These are phyloP conservation scores for Raphanus sativus DNA, from an alignment of 345 rosid species.

Conservation along the genomic window DNA sequence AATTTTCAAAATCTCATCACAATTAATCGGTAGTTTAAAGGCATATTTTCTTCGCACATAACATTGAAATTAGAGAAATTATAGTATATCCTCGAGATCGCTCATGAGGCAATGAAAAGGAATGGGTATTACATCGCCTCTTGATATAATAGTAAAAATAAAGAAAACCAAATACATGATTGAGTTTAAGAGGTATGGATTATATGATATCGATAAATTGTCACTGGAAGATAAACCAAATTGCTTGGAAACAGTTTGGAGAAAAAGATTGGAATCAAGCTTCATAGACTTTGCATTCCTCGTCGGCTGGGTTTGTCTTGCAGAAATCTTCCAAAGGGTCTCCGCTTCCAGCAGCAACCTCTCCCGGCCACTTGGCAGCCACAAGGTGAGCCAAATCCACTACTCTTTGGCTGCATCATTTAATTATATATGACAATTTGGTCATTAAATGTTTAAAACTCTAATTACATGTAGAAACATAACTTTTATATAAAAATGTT, in stretches of 20 bases:
- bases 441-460: neutral
- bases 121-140: neutral
- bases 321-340: slow-evolving; percentile 96
- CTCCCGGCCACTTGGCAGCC: slow-evolving; percentile 88
- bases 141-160: slow-evolving; percentile 1
- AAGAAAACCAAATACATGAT: neutral
- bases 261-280: slow-evolving; percentile 37
- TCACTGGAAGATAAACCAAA: neutral
- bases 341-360: slow-evolving; percentile 56
- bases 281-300: slow-evolving; percentile 96
- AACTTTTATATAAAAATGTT: neutral
- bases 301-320: slow-evolving; percentile 77
- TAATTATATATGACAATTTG: neutral
- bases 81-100: neutral
- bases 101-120: neutral
- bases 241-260: slow-evolving; percentile 1
- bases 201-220: neutral
- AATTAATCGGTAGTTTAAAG: neutral
- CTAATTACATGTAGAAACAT: neutral
- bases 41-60: neutral
- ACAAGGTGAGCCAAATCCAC: slow-evolving; percentile 94
- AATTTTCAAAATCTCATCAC: neutral
- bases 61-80: slow-evolving; percentile 4
- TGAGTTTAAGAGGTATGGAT: neutral
- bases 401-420: slow-evolving; percentile 87